Percentiles rank a stretch among this genome's conserved stretches.
Conservation (phyloP, 129 eudicot genomes). For the Tanacetum coccineum region DNA sequence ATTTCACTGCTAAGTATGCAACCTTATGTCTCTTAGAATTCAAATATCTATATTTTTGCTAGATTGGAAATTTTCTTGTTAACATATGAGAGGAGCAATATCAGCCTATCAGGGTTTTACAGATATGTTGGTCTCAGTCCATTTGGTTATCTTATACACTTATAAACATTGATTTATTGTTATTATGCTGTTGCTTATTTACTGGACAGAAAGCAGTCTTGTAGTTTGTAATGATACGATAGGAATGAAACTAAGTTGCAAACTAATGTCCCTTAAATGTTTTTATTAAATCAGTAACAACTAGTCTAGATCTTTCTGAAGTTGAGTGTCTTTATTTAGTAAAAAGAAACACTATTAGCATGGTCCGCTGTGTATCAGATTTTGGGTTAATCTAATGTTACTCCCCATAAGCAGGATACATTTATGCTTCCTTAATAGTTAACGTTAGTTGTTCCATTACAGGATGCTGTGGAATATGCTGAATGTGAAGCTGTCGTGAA, state of each 20-base stretch:
- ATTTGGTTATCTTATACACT: neutral
- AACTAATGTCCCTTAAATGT: neutral
- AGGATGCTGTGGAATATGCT: constrained; percentile 97
- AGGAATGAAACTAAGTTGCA: neutral
- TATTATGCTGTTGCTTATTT: constrained; percentile 3
- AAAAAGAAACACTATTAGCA: no score
- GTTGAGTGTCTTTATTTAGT: neutral
- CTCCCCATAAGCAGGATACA: no score
- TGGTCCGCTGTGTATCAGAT: no score
- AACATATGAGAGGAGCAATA: constrained; percentile 9
- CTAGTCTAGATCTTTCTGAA: neutral
- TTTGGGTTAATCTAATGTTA: no score
- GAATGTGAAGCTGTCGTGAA: constrained; percentile 95
- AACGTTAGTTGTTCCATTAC: constrained; percentile 15
- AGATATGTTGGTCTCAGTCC: neutral
- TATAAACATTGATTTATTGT: constrained; percentile 1
- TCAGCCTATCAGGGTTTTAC: neutral
- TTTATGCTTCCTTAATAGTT: no score
- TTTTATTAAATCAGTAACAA: neutral
- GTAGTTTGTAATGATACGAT: neutral
- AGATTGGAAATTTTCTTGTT: neutral
- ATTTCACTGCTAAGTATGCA: constrained; percentile 11
- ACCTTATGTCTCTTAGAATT: constrained; percentile 3
- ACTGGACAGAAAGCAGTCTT: neutral
- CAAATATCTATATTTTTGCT: neutral